These are phyloP conservation scores for Blastobotrys raffinosifermentans DNA, from an alignment of 1,139 yeast species.

Conservation along the genomic window DNA sequence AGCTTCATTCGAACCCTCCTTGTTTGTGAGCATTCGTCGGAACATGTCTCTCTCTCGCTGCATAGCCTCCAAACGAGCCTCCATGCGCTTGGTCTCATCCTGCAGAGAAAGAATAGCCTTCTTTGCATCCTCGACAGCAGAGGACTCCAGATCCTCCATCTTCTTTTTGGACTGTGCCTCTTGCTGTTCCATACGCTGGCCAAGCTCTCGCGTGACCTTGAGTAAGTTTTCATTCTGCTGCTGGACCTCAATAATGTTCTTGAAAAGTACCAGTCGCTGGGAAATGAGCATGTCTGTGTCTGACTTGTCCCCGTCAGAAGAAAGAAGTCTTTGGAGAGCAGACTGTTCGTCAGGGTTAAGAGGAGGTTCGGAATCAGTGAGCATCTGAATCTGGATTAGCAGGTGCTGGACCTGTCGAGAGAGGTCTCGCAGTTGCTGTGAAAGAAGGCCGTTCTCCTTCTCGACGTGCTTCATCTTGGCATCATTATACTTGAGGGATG, in stretches of 20 bases:
- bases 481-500: conserved; percentile 27
- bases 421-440: conserved; percentile 61
- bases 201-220: conserved; percentile 60
- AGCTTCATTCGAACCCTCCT: conserved; percentile 18
- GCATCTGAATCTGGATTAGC: conserved; percentile 55
- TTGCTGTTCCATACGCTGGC: conserved; percentile 57
- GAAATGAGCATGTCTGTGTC: conserved; percentile 71
- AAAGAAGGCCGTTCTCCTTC: conserved; percentile 35
- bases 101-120: conserved; percentile 67
- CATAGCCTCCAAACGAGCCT: conserved; percentile 47
- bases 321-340: conserved; percentile 44
- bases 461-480: conserved; percentile 24
- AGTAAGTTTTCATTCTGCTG: conserved; percentile 68
- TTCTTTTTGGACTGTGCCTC: conserved; percentile 41
- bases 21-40: conserved; percentile 38
- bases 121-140: conserved; percentile 66
- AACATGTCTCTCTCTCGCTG: conserved; percentile 63
- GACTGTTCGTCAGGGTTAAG: conserved; percentile 52
- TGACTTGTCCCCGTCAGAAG: conserved; percentile 38
- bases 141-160: conserved; percentile 46
- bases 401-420: conserved; percentile 75
- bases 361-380: conserved; percentile 49
- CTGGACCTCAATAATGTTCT: conserved; percentile 60
- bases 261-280: conserved; percentile 67
- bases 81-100: conserved; percentile 50